These are phyloP conservation scores for Cladosporium sp. DNA, from an alignment of 2,329 filamentous ascomycete genomes.

Conservation along the genomic window DNA sequence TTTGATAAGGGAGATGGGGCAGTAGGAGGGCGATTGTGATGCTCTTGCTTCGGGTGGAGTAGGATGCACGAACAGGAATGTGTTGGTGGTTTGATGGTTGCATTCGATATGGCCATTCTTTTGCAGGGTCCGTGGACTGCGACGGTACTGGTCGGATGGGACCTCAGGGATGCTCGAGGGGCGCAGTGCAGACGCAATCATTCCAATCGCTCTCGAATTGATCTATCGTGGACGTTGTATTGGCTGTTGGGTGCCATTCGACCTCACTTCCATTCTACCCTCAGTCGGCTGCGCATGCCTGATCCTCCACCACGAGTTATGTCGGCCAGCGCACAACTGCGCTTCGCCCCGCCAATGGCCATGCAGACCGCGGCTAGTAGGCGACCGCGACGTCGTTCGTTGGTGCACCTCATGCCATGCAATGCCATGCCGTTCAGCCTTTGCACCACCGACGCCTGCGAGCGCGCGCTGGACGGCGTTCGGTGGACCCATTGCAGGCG, in stretches of 20 bases:
- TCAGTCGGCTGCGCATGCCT: neutral
- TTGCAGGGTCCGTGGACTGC: too few relatives aligned
- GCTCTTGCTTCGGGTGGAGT: neutral
- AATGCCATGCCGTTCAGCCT: neutral
- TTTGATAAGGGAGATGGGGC: neutral
- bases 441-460: conserved; percentile 4
- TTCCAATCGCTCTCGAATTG: too few relatives aligned
- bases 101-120: neutral
- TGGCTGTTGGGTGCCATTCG: too few relatives aligned
- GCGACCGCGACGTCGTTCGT: neutral
- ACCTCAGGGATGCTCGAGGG: too few relatives aligned
- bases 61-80: neutral
- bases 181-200: too few relatives aligned
- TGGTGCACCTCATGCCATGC: conserved; percentile 9
- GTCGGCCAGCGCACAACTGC: neutral
- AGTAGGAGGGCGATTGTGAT: neutral
- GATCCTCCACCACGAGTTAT: neutral
- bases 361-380: neutral
- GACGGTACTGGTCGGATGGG: too few relatives aligned
- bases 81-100: neutral
- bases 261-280: neutral
- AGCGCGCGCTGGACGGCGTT: neutral
- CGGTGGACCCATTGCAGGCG: neutral
- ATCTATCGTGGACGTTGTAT: neutral
- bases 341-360: conserved; percentile 4